Evolutionary conservation across 2,329 filamentous ascomycete species (phyloP).

Genomic region (Parafenestella ontariensis): DNA sequence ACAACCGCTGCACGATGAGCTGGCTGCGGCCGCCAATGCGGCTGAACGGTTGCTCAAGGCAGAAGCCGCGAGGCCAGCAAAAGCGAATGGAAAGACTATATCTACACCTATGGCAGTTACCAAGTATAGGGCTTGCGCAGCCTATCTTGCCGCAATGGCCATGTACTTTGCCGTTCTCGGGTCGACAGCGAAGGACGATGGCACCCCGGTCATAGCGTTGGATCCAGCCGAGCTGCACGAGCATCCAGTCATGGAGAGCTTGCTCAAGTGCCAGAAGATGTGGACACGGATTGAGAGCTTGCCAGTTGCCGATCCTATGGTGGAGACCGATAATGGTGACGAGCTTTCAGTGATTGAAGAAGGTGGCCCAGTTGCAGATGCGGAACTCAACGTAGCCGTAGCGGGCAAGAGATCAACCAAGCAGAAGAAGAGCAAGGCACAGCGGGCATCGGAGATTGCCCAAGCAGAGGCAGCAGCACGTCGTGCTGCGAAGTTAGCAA

Average conservation of each 20-base stretch:
- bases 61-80: conserved; percentile 33
- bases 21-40: conserved; percentile 65
- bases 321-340: conserved; percentile 38
- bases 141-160: conserved; percentile 84
- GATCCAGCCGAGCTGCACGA: conserved; percentile 82
- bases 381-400: conserved; percentile 42
- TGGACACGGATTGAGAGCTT: conserved; percentile 79
- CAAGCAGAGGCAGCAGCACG: conserved; percentile 62
- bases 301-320: conserved; percentile 57
- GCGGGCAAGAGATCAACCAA: conserved; percentile 44
- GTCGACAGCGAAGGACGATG: conserved; percentile 70
- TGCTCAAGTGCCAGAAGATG: conserved; percentile 79
- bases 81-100: conserved; percentile 7
- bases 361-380: conserved; percentile 39
- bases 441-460: conserved; percentile 60
- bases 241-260: conserved; percentile 86
- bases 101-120: conserved; percentile 53
- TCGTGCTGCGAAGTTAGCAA: conserved; percentile 60
- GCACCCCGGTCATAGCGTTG: conserved; percentile 63
- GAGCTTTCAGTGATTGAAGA: conserved; percentile 47
- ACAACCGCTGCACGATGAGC: conserved; percentile 65
- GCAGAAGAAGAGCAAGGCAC: conserved; percentile 55
- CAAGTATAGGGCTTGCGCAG: conserved; percentile 81
- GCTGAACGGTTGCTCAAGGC: conserved; percentile 55
- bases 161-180: conserved; percentile 97